Evolutionary conservation across 352 stramenopile genomes (phyloP).

Genomic region (Blastocystis sp.): DNA sequence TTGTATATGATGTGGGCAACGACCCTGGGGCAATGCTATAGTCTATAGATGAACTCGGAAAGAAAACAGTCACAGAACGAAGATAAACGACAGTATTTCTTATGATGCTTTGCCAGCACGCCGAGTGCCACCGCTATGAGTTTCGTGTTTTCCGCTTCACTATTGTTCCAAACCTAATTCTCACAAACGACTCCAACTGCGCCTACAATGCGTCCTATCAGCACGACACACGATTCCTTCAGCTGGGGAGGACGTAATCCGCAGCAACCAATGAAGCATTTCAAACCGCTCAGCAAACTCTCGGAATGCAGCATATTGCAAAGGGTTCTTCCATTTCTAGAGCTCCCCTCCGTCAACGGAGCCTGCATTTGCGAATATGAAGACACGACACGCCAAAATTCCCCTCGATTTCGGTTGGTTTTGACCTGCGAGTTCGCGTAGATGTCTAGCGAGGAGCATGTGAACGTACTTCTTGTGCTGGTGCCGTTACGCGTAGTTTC

Average conservation of each 20-base stretch:
- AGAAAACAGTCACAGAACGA: neutral
- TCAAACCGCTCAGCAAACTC: neutral
- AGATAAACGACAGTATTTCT: neutral
- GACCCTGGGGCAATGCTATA: too few relatives aligned
- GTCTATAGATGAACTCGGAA: too few relatives aligned
- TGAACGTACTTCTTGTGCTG: neutral
- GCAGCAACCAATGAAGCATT: neutral
- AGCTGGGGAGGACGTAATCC: neutral
- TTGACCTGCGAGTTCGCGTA: too few relatives aligned
- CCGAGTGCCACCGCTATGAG: neutral
- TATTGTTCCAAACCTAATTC: neutral
- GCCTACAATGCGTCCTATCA: neutral
- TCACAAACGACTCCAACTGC: neutral
- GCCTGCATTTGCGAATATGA: too few relatives aligned
- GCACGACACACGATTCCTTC: neutral
- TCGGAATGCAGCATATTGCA: slow-evolving; percentile 16
- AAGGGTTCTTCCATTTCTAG: neutral
- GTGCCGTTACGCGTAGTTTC: slow-evolving; percentile 52
- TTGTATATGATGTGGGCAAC: too few relatives aligned
- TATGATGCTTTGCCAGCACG: neutral
- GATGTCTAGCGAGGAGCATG: too few relatives aligned
- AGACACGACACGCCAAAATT: too few relatives aligned
- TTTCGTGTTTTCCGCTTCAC: neutral
- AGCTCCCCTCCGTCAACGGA: neutral
- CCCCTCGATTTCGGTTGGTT: too few relatives aligned